phyloP scores from a whole-genome alignment of 495 filamentous ascomycete species.

The Podospora pseudoanserina region DNA sequence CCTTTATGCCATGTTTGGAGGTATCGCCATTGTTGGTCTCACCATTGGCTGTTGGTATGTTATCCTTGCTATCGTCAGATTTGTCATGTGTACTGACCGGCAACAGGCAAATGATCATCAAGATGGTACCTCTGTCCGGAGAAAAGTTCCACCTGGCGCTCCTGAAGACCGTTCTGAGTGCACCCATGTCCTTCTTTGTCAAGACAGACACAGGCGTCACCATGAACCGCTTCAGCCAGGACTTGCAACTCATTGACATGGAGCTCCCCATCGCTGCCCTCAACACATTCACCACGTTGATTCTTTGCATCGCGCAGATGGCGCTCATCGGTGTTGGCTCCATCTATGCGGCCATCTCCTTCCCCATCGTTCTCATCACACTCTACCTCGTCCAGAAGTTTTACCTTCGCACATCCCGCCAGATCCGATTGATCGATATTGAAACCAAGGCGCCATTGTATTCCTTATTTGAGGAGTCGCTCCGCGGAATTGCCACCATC shows the following conservation, averaged over 20 bases:
- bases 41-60: slow-evolving; percentile 29
- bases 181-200: slow-evolving; percentile 34
- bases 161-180: slow-evolving; percentile 29
- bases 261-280: slow-evolving; percentile 41
- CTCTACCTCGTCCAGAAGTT: slow-evolving; percentile 56
- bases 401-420: slow-evolving; percentile 63
- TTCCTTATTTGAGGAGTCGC: slow-evolving; percentile 56
- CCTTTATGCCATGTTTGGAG: slow-evolving; percentile 28
- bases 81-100: background rate
- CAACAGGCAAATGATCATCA: slow-evolving; percentile 31
- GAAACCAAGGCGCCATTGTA: slow-evolving; percentile 62
- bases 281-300: slow-evolving; percentile 27
- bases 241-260: slow-evolving; percentile 60
- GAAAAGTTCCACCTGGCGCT: slow-evolving; percentile 29
- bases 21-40: slow-evolving; percentile 23
- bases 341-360: slow-evolving; percentile 40
- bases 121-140: slow-evolving; percentile 28
- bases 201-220: slow-evolving; percentile 32
- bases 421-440: slow-evolving; percentile 60
- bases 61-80: background rate
- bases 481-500: slow-evolving; percentile 41
- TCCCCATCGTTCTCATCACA: slow-evolving; percentile 32
- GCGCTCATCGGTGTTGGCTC: slow-evolving; percentile 45
- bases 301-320: slow-evolving; percentile 34
- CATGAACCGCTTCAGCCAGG: slow-evolving; percentile 53